These are phyloP conservation scores for Beta macrorhiza DNA, from an alignment of 179 eudicot genomes.

Conservation along the genomic window DNA sequence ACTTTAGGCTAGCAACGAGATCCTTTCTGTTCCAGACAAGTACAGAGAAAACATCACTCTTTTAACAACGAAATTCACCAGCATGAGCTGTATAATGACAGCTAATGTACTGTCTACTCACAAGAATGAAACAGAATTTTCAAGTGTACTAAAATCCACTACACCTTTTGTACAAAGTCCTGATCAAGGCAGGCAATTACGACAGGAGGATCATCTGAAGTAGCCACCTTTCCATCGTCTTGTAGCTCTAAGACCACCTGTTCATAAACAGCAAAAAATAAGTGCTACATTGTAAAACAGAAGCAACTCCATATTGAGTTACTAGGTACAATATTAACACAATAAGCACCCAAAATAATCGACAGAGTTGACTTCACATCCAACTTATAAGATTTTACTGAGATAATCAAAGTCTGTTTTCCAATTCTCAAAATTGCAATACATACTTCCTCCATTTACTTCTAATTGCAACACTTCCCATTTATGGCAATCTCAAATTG, in stretches of 20 bases:
- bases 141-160: neutral
- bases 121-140: neutral
- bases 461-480: no score
- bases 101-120: neutral
- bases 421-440: neutral
- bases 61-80: neutral
- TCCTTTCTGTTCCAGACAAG: neutral
- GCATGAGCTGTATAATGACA: neutral
- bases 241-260: slow-evolving; percentile 88
- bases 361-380: neutral
- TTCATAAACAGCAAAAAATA: slow-evolving; percentile 10
- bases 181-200: slow-evolving; percentile 68
- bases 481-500: no score
- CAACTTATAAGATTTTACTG: neutral
- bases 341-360: neutral
- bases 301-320: neutral
- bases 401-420: neutral
- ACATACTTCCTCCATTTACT: neutral
- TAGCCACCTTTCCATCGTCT: slow-evolving; percentile 65
- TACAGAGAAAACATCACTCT: neutral
- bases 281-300: neutral
- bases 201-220: slow-evolving; percentile 89
- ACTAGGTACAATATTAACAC: neutral
- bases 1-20: neutral
- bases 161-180: slow-evolving; percentile 70